Conservation (phyloP, 352 stramenopile genomes). For the Pythium myriotylum region DNA sequence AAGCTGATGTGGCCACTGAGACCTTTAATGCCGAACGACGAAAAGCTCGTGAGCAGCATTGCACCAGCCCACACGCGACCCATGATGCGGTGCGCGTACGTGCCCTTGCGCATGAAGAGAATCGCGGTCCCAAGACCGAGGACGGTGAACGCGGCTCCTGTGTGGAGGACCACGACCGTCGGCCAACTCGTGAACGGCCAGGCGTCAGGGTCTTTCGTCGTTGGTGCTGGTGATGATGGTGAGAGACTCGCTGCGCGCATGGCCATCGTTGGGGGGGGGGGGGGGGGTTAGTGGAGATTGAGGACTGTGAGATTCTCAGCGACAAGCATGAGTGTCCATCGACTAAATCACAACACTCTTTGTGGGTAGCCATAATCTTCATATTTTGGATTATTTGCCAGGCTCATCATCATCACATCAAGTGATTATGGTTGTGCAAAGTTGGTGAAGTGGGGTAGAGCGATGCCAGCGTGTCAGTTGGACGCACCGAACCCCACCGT, state of each 20-base stretch:
- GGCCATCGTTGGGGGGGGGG: not conserved
- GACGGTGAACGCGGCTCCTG: conserved; percentile 3
- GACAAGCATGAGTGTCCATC: too few relatives aligned
- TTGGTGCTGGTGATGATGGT: not conserved
- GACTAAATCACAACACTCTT: too few relatives aligned
- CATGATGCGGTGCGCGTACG: conserved; percentile 4
- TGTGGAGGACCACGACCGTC: conserved; percentile 10
- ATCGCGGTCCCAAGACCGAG: conserved; percentile 11
- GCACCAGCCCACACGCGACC: conserved; percentile 12
- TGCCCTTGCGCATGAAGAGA: conserved; percentile 13
- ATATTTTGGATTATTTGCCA: not conserved
- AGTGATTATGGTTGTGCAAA: too few relatives aligned
- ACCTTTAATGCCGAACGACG: conserved; percentile 13
- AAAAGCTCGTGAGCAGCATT: conserved; percentile 13
- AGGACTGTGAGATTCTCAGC: too few relatives aligned
- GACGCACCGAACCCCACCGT: not conserved
- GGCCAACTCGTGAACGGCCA: conserved; percentile 14
- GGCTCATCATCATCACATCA: too few relatives aligned
- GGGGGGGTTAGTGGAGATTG: too few relatives aligned
- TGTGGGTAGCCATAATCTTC: too few relatives aligned
- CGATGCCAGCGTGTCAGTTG: too few relatives aligned
- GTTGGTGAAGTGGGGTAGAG: too few relatives aligned
- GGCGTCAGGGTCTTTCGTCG: conserved; percentile 7
- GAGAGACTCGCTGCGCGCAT: conserved; percentile 6
- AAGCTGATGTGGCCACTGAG: conserved; percentile 6